phyloP scores from a whole-genome alignment of 176 grass and related monocot genomes.

The Bolboschoenus planiculmis region DNA sequence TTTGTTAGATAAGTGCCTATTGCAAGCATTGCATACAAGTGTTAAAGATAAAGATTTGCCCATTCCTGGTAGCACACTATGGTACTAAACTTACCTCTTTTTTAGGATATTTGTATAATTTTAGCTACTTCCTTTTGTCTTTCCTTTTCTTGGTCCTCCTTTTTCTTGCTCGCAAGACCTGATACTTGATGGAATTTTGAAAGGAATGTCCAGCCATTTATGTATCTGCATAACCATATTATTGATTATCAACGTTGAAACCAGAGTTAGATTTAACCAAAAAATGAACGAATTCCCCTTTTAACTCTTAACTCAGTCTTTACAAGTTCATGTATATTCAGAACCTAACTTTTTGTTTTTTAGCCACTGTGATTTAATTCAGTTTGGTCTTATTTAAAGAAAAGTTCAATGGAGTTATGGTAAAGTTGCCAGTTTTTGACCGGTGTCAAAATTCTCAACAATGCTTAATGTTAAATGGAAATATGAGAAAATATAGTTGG shows the following conservation, averaged over 20 bases:
- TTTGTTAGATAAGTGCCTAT: slow-evolving; percentile 78
- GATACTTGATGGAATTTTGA: neutral
- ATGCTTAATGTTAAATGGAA: slow-evolving; percentile 3
- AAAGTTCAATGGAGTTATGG: neutral
- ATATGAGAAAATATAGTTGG: neutral
- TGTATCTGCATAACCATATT: neutral
- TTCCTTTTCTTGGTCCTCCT: neutral
- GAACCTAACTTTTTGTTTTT: neutral
- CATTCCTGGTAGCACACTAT: slow-evolving; percentile 79
- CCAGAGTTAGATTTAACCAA: neutral
- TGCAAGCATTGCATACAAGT: slow-evolving; percentile 79
- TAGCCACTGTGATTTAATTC: neutral
- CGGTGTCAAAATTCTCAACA: neutral
- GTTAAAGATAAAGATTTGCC: slow-evolving; percentile 89
- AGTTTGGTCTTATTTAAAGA: neutral
- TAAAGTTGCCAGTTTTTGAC: neutral
- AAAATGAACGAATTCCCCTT: neutral
- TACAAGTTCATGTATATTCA: neutral
- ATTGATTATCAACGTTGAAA: neutral
- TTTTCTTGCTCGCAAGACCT: neutral
- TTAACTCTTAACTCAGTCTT: neutral
- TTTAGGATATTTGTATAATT: slow-evolving; percentile 16
- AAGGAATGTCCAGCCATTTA: neutral
- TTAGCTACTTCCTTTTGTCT: neutral
- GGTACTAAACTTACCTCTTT: slow-evolving; percentile 31